Evolutionary conservation across 2,329 filamentous ascomycete species (phyloP).

Genomic region (Hansfordia pulvinata): DNA sequence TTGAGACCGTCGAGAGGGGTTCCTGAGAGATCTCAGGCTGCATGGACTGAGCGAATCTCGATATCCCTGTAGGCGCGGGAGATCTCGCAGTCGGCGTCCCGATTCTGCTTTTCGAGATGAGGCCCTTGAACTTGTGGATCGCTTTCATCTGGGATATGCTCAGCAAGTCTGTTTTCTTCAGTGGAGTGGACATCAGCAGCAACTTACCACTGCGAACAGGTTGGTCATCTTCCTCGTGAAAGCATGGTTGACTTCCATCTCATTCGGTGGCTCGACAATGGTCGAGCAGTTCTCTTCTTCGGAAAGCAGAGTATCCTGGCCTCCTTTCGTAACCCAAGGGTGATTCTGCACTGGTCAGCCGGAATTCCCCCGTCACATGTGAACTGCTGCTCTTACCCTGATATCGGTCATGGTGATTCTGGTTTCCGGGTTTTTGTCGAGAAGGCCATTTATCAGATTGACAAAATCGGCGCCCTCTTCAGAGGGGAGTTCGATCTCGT

Average conservation of each 20-base stretch:
- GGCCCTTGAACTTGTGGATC: slow-evolving; percentile 72
- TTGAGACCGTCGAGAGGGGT: slow-evolving; percentile 2
- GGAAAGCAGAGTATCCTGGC: slow-evolving; percentile 64
- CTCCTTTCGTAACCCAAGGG: slow-evolving; percentile 79
- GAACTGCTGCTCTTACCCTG: slow-evolving; percentile 43
- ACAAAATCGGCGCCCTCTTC: slow-evolving; percentile 55
- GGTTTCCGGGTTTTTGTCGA: slow-evolving; percentile 76
- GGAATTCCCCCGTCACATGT: neutral
- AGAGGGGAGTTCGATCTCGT: slow-evolving; percentile 47
- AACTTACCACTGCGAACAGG: slow-evolving; percentile 65
- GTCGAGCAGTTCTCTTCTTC: slow-evolving; percentile 77
- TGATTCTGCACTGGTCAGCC: slow-evolving; percentile 49
- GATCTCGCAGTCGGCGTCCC: no score
- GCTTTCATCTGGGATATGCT: slow-evolving; percentile 58
- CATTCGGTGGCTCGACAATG: slow-evolving; percentile 70
- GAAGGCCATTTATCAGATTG: slow-evolving; percentile 58
- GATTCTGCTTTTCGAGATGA: slow-evolving; percentile 38
- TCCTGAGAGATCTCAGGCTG: slow-evolving; percentile 5
- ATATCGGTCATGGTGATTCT: slow-evolving; percentile 74
- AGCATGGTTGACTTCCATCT: slow-evolving; percentile 78
- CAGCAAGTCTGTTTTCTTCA: slow-evolving; percentile 2
- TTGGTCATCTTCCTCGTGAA: slow-evolving; percentile 85
- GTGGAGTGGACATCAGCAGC: neutral
- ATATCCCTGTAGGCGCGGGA: slow-evolving; percentile 23
- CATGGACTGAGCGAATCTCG: slow-evolving; percentile 3